phyloP scores from a whole-genome alignment of 306 rosid genomes.

The Ormosia semicastrata region DNA sequence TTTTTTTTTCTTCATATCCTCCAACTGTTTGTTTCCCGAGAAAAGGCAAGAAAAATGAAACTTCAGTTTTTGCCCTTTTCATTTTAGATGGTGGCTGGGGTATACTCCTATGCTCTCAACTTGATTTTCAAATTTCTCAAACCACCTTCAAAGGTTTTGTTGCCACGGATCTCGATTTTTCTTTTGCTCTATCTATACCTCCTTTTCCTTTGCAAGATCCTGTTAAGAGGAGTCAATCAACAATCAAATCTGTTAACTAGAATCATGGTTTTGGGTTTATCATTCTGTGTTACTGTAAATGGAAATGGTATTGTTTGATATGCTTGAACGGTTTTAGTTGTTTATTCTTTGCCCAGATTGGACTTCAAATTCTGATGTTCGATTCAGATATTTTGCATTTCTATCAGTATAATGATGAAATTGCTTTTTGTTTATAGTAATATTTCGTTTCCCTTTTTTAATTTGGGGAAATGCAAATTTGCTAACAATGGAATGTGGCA shows the following conservation, averaged over 20 bases:
- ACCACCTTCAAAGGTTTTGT: background rate
- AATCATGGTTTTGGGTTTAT: background rate
- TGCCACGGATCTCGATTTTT: constrained; percentile 4
- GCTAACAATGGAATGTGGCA: background rate
- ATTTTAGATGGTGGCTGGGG: background rate
- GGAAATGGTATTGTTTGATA: constrained; percentile 6
- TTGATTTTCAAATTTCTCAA: background rate
- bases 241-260: background rate
- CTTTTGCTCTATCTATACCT: background rate
- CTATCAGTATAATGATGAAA: background rate
- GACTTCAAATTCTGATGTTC: background rate
- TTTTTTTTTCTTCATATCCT: background rate
- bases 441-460: background rate
- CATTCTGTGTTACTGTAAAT: background rate
- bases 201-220: background rate
- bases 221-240: background rate
- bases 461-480: background rate
- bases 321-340: background rate
- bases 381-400: constrained; percentile 21
- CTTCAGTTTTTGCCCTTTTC: background rate
- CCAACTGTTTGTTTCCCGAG: constrained; percentile 1
- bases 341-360: background rate
- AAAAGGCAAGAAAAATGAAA: constrained; percentile 9
- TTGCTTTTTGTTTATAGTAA: background rate
- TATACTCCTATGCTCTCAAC: background rate